Conservation (phyloP, 78 protist species). For the Planoprotostelium fungivorum region DNA sequence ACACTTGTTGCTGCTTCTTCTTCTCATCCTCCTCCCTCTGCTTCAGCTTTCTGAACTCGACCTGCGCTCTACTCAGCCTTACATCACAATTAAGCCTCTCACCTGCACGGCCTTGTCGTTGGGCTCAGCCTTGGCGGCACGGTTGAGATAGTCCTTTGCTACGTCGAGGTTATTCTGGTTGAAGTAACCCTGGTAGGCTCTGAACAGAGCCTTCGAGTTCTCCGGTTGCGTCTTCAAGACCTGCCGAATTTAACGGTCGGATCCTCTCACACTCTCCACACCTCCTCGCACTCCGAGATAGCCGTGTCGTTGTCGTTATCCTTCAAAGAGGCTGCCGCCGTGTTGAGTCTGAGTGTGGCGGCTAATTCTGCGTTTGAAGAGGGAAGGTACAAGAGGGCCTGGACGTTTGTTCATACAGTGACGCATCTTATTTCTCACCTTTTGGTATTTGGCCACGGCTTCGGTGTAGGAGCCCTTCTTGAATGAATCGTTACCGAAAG, state of each 20-base stretch:
- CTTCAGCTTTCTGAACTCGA: background rate
- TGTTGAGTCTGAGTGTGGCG: background rate
- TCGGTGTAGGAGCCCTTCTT: background rate
- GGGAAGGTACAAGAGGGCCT: background rate
- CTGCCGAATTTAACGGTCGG: background rate
- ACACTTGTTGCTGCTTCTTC: background rate
- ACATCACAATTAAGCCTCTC: background rate
- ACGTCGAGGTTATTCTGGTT: background rate
- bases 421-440: background rate
- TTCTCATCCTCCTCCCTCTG: background rate
- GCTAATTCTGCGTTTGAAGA: background rate
- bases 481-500: conserved; percentile 36
- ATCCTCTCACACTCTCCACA: background rate
- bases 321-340: background rate
- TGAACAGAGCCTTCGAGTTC: background rate
- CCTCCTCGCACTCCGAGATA: background rate
- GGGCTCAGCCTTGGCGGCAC: background rate
- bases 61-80: background rate
- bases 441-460: conserved; percentile 32
- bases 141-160: background rate
- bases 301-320: background rate
- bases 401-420: background rate
- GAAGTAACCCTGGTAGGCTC: background rate
- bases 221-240: background rate
- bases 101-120: background rate